A percentile compares a stretch with the other conserved stretches of the same genome.
Evolutionary conservation across 148 eudicot genomes (phyloP).

Genomic region (Linanthus parryae): DNA sequence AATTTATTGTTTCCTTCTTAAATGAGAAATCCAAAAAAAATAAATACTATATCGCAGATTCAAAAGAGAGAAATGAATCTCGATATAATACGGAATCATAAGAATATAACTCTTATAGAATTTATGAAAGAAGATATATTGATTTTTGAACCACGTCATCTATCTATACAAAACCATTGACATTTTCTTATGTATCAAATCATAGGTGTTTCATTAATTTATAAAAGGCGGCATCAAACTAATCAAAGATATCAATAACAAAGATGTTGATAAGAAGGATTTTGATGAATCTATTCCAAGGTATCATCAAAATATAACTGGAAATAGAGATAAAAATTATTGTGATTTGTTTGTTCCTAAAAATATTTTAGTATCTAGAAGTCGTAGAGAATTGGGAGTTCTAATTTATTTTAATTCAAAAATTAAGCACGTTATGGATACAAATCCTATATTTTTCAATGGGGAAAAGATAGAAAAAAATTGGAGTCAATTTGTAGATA

Average conservation of each 20-base stretch:
- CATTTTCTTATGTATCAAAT: background rate
- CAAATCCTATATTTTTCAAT: too few species aligned
- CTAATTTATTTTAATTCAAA: too few species aligned
- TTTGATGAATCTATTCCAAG: background rate
- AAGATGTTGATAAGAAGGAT: background rate
- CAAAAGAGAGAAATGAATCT: background rate
- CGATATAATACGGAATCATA: background rate
- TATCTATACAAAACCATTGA: background rate
- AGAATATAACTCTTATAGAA: background rate
- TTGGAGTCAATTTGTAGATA: too few species aligned
- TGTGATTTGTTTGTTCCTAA: background rate
- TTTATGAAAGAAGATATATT: background rate
- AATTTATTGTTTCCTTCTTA: too few species aligned
- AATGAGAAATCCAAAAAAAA: background rate
- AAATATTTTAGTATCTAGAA: too few species aligned
- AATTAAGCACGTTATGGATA: too few species aligned
- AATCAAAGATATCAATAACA: background rate
- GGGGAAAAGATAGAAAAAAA: too few species aligned
- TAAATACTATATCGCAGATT: background rate
- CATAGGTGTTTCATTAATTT: background rate
- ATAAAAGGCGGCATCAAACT: background rate
- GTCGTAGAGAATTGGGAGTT: too few species aligned
- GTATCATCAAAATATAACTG: background rate
- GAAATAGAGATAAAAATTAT: background rate
- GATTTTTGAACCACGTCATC: background rate